Base-by-base conservation (phyloP, 2,329 filamentous ascomycete species). In the Pseudogymnoascus sp. region DNA sequence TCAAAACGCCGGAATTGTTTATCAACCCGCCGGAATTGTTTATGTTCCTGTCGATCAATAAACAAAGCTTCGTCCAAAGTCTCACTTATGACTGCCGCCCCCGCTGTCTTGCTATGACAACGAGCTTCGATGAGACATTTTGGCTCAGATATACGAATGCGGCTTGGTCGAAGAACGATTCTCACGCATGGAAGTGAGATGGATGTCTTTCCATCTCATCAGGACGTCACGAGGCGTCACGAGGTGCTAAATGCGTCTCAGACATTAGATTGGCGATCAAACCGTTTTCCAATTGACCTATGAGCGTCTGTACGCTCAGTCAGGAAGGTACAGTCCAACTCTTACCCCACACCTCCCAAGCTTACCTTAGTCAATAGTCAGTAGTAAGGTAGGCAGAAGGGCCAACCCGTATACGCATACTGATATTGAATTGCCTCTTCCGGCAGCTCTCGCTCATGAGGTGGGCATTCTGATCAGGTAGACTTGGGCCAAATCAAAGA, bases 41-140 rank as follows among this genome's bases (percentile, higher is more conserved):
- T 50, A 50, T 50, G 43, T 30, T 50, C 43, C 43, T 50, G 43
- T 15, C 43, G 43, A 50, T 50, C 43, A 30, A 30, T 30, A 50
- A 50, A 22, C 28, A 50, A 50, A 25, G 22, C 30, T 50, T 18
- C 8, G 14, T 50, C 43, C 22, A 28, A 50, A 50, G 43, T 50
- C 43, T 50, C 25, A 50, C 22, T 11, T 8, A 15, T 50, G 14
- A 9, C 22, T 50, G 43, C 43, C 43, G 22, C 43, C 43, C 43
- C 43, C 43, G 43, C 43, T 30, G 28, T 50, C 43, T 50, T 50
- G 43, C 43, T 50, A 30, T 50, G 43, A 50, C 43, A 22, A 30
- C 43, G 43, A 30, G 43, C 43, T 50, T 50, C 25, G 43, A 15
- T 28, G 25, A 50, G 43, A 50, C 43, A 50, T 6, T 50, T 7